Percentiles rank a stretch among this genome's conserved stretches.
Evolutionary conservation across 345 rosid genomes (phyloP).

Genomic region (Cardiospermum halicacabum): DNA sequence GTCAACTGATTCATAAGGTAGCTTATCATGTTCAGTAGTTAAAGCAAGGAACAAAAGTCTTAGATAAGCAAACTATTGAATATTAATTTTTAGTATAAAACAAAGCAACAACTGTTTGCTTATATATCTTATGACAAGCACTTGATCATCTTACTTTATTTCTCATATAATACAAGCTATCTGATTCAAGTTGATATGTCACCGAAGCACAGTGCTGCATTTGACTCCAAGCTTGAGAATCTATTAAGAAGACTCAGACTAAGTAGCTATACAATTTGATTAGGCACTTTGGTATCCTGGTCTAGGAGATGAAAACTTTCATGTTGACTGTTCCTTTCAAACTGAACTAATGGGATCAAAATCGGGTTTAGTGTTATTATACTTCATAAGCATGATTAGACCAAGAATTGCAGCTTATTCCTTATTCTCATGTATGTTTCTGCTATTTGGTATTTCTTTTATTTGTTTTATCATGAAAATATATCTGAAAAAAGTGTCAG

Average conservation of each 20-base stretch:
- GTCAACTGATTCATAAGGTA: slow-evolving; percentile 8
- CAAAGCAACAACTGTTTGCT: not conserved
- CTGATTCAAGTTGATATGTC: not conserved
- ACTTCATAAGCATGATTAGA: not conserved
- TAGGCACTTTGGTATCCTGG: not conserved
- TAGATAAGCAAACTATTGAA: not conserved
- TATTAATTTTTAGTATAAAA: not conserved
- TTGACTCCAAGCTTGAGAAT: not conserved
- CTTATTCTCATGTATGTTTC: not conserved
- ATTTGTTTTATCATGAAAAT: not conserved
- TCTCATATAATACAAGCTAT: not conserved
- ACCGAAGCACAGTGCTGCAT: slow-evolving; percentile 1
- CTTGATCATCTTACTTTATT: not conserved
- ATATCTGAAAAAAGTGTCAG: not conserved
- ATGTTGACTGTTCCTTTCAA: not conserved
- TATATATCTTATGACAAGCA: not conserved
- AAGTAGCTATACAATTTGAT: not conserved
- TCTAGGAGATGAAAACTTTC: not conserved
- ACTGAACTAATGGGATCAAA: not conserved
- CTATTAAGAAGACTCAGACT: not conserved
- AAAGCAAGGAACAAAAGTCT: slow-evolving; percentile 12
- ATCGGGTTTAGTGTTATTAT: not conserved
- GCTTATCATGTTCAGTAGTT: slow-evolving; percentile 5
- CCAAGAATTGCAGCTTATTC: not conserved
- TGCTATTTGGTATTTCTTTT: not conserved